Percentiles rank a stretch among this genome's conserved stretches.
Evolutionary conservation across 257 asterid genomes (phyloP).

Genomic region (Lantana camara): DNA sequence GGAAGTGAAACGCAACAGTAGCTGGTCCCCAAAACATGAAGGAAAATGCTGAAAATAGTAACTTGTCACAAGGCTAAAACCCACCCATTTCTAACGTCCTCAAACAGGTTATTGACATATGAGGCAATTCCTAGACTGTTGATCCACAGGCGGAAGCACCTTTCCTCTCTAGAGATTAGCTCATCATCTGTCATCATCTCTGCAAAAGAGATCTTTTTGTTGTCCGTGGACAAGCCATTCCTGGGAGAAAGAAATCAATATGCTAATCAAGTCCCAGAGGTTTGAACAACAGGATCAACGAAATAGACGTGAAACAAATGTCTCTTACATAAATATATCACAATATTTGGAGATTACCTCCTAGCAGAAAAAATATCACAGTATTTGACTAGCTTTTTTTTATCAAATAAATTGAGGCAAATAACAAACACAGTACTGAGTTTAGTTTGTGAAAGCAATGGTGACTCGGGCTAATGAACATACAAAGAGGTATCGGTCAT

Average conservation of each 20-base stretch:
- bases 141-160: slow-evolving; percentile 98
- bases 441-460: neutral
- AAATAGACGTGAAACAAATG: neutral
- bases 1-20: slow-evolving; percentile 21
- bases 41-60: neutral
- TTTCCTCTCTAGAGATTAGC: slow-evolving; percentile 92
- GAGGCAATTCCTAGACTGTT: slow-evolving; percentile 86
- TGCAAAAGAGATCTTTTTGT: slow-evolving; percentile 76
- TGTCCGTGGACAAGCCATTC: slow-evolving; percentile 91
- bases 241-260: slow-evolving; percentile 43
- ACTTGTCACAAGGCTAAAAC: slow-evolving; percentile 34
- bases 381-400: slow-evolving; percentile 15
- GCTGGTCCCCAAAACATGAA: slow-evolving; percentile 12
- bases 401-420: slow-evolving; percentile 6
- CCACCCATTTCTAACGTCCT: slow-evolving; percentile 95
- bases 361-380: neutral
- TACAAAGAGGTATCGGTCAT: neutral
- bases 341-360: slow-evolving; percentile 17
- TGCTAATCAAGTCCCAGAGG: slow-evolving; percentile 14
- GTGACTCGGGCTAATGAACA: slow-evolving; percentile 19
- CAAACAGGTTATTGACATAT: slow-evolving; percentile 87
- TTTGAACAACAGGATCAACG: slow-evolving; percentile 9
- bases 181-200: slow-evolving; percentile 99
- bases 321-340: neutral
- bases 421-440: slow-evolving; percentile 10